These are phyloP conservation scores for Hypoxylon sp. DNA, from an alignment of 2,329 filamentous ascomycete species.

Conservation along the genomic window DNA sequence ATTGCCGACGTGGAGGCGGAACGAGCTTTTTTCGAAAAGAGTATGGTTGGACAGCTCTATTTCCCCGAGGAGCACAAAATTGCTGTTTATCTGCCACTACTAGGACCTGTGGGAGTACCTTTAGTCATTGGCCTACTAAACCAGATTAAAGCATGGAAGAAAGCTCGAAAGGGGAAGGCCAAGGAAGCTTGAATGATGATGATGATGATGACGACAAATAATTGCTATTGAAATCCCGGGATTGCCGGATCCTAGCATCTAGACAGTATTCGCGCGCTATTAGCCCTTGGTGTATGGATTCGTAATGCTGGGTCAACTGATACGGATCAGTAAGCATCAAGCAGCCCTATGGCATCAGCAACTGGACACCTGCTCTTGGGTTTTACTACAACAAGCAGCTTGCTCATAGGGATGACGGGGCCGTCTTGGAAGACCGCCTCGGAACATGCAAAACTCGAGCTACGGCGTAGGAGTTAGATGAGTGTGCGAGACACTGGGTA, in stretches of 20 bases:
- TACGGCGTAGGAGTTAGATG: not conserved
- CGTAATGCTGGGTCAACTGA: not conserved
- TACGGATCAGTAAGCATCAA: not conserved
- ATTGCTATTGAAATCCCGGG: not conserved
- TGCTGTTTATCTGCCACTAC: slow-evolving; percentile 91
- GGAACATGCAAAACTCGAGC: not conserved
- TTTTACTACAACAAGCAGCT: not conserved
- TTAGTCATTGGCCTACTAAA: slow-evolving; percentile 86
- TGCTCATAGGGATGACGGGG: not conserved
- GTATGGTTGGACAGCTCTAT: slow-evolving; percentile 98
- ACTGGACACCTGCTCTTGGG: not conserved
- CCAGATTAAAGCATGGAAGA: slow-evolving; percentile 77
- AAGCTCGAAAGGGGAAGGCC: slow-evolving; percentile 58
- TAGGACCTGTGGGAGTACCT: slow-evolving; percentile 93
- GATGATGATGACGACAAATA: slow-evolving; percentile 5
- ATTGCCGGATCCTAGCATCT: not conserved
- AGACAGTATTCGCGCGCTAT: not conserved
- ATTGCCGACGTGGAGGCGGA: slow-evolving; percentile 92
- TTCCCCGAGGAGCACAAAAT: slow-evolving; percentile 99
- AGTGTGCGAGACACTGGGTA: not conserved
- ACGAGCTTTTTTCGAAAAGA: slow-evolving; percentile 97
- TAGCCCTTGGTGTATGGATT: not conserved
- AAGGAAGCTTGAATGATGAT: slow-evolving; percentile 28
- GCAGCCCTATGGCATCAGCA: not conserved
- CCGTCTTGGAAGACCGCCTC: not conserved